phyloP scores from a whole-genome alignment of 805 yeast species.

The Hagleromyces aurorensis region DNA sequence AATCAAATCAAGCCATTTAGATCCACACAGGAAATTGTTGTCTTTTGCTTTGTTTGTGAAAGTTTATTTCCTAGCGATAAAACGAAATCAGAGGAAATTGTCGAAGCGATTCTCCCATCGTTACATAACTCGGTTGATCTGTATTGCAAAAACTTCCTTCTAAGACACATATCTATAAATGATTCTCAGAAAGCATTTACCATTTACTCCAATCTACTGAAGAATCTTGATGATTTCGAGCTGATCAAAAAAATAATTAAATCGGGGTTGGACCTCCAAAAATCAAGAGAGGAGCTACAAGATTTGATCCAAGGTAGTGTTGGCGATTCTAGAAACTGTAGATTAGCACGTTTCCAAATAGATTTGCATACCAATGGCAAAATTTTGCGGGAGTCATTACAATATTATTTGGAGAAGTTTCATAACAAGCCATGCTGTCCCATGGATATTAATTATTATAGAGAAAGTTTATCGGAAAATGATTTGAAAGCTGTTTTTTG shows the following conservation, averaged over 20 bases:
- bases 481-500: constrained; percentile 11
- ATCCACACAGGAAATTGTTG: constrained; percentile 58
- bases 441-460: constrained; percentile 44
- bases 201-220: constrained; percentile 36
- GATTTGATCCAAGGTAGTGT: constrained; percentile 21
- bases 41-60: constrained; percentile 45
- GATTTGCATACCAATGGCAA: constrained; percentile 19
- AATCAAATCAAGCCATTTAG: constrained; percentile 44
- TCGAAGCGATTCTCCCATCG: constrained; percentile 29
- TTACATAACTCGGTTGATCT: constrained; percentile 40
- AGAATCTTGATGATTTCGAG: constrained; percentile 60
- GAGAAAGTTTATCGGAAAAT: constrained; percentile 21
- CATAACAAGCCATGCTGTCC: constrained; percentile 58
- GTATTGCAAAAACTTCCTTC: constrained; percentile 49
- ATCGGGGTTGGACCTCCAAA: constrained; percentile 55
- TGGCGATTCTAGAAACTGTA: constrained; percentile 45
- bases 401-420: constrained; percentile 37
- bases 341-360: constrained; percentile 45
- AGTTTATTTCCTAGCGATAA: constrained; percentile 22
- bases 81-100: constrained; percentile 32
- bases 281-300: constrained; percentile 35
- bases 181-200: constrained; percentile 39
- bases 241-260: constrained; percentile 28
- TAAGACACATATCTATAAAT: constrained; percentile 40
- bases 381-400: constrained; percentile 27